Percentiles rank a stretch among this genome's conserved stretches.
phyloP scores from a whole-genome alignment of 148 eudicot genomes.

The Camellia sinensis region DNA sequence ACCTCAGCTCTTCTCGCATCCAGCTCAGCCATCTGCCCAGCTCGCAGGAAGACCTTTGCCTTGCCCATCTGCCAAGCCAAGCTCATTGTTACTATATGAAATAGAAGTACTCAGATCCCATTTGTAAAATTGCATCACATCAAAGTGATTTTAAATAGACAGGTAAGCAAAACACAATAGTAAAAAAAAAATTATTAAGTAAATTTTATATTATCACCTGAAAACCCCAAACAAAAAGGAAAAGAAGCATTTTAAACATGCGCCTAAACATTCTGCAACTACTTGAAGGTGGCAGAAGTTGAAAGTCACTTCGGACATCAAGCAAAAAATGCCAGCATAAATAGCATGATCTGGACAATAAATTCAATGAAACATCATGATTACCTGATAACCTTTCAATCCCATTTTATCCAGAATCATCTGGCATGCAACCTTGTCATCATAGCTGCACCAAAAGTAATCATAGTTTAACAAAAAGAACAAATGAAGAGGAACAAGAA shows the following conservation, averaged over 20 bases:
- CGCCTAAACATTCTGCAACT: not conserved
- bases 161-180: not conserved
- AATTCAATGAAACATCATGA: constrained; percentile 1
- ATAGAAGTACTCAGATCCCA: not conserved
- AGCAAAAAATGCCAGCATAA: not conserved
- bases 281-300: constrained; percentile 3
- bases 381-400: constrained; percentile 93
- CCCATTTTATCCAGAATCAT: constrained; percentile 92
- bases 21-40: constrained; percentile 99
- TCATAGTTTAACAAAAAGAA: not conserved
- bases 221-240: not conserved
- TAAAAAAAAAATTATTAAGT: too few relatives aligned
- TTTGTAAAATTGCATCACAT: not conserved
- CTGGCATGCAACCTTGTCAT: constrained; percentile 85
- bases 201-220: too few relatives aligned
- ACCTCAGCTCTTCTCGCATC: constrained; percentile 94
- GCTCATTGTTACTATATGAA: constrained; percentile 6
- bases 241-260: not conserved
- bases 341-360: not conserved
- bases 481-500: not conserved
- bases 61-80: constrained; percentile 78
- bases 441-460: constrained; percentile 43
- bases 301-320: constrained; percentile 5
- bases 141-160: not conserved
- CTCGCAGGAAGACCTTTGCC: constrained; percentile 92